Conservation (phyloP, 31 red algal species). For the Odonthalia washingtoniensis region DNA sequence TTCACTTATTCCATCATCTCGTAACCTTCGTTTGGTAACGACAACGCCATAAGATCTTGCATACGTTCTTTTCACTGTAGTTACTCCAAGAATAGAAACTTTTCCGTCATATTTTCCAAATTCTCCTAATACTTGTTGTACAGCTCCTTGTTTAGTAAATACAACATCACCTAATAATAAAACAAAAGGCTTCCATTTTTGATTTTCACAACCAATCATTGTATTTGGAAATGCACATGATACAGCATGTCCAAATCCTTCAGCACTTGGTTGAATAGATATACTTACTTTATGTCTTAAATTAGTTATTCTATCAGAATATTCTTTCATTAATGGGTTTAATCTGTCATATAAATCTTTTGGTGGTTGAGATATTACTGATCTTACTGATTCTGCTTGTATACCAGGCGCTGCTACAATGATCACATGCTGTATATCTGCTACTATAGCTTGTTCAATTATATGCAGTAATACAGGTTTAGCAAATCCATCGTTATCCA, state of each 20-base stretch:
- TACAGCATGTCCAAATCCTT: slow-evolving; percentile 71
- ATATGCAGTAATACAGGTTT: slow-evolving; percentile 68
- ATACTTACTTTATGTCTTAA: slow-evolving; percentile 42
- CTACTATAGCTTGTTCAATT: slow-evolving; percentile 52
- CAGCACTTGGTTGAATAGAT: slow-evolving; percentile 34
- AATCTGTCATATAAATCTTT: slow-evolving; percentile 44
- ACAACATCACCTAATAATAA: slow-evolving; percentile 61
- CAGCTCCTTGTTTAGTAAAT: slow-evolving; percentile 20
- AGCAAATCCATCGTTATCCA: slow-evolving; percentile 66
- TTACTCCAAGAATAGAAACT: slow-evolving; percentile 47
- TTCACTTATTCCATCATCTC: not conserved
- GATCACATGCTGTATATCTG: slow-evolving; percentile 29
- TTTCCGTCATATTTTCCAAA: slow-evolving; percentile 20
- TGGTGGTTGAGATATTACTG: slow-evolving; percentile 37
- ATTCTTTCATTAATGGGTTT: slow-evolving; percentile 57
- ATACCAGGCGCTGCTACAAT: slow-evolving; percentile 58
- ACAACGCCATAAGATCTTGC: slow-evolving; percentile 69
- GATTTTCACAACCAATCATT: not conserved
- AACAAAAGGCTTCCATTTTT: slow-evolving; percentile 16
- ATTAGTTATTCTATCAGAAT: slow-evolving; percentile 44
- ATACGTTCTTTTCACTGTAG: slow-evolving; percentile 31
- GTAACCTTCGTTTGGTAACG: not conserved
- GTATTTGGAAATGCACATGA: slow-evolving; percentile 27
- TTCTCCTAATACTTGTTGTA: slow-evolving; percentile 34
- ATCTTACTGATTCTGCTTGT: slow-evolving; percentile 48